These are phyloP conservation scores for Starmerella bombi DNA, from an alignment of 805 yeast genomes.

Conservation along the genomic window DNA sequence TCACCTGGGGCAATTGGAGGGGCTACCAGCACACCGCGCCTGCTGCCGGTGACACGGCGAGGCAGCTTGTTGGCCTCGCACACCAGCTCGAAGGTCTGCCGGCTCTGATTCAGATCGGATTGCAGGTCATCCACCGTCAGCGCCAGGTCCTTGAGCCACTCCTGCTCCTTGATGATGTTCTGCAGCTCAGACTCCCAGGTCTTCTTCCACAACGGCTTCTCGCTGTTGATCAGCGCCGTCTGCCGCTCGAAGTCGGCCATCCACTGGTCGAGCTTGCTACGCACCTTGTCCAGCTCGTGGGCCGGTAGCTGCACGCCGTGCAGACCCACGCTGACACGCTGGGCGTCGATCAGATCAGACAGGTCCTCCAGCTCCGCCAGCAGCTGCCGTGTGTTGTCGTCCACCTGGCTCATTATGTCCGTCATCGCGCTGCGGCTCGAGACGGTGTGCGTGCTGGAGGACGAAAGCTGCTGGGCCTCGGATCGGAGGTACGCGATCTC, in stretches of 20 bases:
- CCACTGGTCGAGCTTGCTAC: conserved; percentile 52
- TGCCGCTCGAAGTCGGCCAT: conserved; percentile 39
- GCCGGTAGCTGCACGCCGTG: conserved; percentile 74
- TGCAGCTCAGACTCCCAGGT: conserved; percentile 89
- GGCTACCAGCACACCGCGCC: conserved; percentile 25
- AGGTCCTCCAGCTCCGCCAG: conserved; percentile 77
- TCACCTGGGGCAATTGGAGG: conserved; percentile 24
- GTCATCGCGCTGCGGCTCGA: conserved; percentile 49
- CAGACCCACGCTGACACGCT: conserved; percentile 81
- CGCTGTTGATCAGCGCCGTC: conserved; percentile 49
- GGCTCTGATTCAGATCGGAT: conserved; percentile 68
- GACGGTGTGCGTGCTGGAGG: conserved; percentile 17
- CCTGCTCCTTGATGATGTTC: conserved; percentile 86
- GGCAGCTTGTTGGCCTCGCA: conserved; percentile 16
- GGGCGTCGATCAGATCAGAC: conserved; percentile 80
- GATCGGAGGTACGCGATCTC: conserved; percentile 35
- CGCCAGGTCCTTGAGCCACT: conserved; percentile 78
- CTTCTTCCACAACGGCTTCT: conserved; percentile 74
- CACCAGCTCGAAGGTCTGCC: conserved; percentile 69
- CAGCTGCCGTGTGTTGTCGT: conserved; percentile 61
- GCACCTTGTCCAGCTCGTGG: conserved; percentile 54
- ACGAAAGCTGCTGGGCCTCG: conserved; percentile 41
- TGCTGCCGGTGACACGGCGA: neutral
- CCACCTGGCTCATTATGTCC: conserved; percentile 54
- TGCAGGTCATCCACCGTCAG: conserved; percentile 65